phyloP scores from a whole-genome alignment of 306 rosid species.

The Sechiopsis laciniata region DNA sequence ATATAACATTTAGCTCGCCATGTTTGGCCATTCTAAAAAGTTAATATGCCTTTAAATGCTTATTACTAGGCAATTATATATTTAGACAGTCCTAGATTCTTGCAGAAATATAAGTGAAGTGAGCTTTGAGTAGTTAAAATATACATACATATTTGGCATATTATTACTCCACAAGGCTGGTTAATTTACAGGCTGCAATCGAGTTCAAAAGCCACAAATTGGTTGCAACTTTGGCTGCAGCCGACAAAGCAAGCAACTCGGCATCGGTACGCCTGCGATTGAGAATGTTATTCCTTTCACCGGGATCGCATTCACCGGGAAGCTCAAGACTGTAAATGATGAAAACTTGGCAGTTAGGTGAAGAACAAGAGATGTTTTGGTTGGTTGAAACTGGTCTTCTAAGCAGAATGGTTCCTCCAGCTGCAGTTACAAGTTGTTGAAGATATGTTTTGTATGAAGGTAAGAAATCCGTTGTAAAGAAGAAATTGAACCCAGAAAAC shows the following conservation, averaged over 20 bases:
- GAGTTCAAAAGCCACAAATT: constrained; percentile 81
- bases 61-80: neutral
- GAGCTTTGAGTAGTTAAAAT: neutral
- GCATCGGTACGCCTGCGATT: constrained; percentile 45
- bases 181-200: constrained; percentile 76
- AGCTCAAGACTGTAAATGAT: constrained; percentile 67
- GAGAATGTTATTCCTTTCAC: constrained; percentile 31
- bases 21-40: constrained; percentile 1
- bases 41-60: neutral
- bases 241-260: constrained; percentile 53
- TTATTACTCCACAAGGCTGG: constrained; percentile 36
- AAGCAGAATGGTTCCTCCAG: constrained; percentile 75
- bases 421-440: constrained; percentile 72
- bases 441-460: constrained; percentile 72
- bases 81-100: too few species aligned
- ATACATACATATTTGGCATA: neutral
- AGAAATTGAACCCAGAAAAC: constrained; percentile 66
- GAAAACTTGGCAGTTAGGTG: constrained; percentile 39
- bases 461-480: constrained; percentile 58
- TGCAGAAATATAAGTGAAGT: neutral
- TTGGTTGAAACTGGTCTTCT: constrained; percentile 62
- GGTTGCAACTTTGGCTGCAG: constrained; percentile 58
- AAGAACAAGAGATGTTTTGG: constrained; percentile 23
- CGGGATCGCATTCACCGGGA: constrained; percentile 42
- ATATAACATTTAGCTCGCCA: neutral